These are phyloP conservation scores for Patellaria atrata DNA, from an alignment of 495 filamentous ascomycete genomes.

Conservation along the genomic window DNA sequence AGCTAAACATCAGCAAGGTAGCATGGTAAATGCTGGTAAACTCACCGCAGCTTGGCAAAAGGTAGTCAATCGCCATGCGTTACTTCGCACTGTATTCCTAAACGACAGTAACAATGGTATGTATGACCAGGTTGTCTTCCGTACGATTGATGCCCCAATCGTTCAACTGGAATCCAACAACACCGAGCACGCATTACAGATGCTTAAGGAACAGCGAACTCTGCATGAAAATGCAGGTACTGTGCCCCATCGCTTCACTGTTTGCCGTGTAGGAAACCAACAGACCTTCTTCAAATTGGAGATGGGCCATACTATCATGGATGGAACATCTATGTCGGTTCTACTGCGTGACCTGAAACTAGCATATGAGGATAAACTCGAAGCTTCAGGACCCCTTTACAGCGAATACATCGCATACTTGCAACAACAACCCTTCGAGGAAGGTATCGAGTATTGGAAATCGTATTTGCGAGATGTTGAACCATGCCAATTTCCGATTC, in stretches of 20 bases:
- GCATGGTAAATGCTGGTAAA: constrained; percentile 6
- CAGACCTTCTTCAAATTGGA: constrained; percentile 10
- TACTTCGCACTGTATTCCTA: constrained; percentile 14
- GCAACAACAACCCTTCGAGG: constrained; percentile 2
- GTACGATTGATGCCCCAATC: constrained; percentile 6
- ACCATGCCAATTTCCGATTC: constrained; percentile 11
- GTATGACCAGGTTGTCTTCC: constrained; percentile 10
- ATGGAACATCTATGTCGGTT: constrained; percentile 17
- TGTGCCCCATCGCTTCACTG: constrained; percentile 8
- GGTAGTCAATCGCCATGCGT: constrained; percentile 12
- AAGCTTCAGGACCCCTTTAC: constrained; percentile 5
- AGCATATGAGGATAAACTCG: constrained; percentile 11
- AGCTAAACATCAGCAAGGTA: constrained; percentile 10
- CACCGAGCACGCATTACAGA: constrained; percentile 2
- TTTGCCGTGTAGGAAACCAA: constrained; percentile 7
- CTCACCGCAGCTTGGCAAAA: constrained; percentile 6
- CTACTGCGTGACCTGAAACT: constrained; percentile 23
- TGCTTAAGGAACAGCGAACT: too few species aligned
- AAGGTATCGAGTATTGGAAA: constrained; percentile 10
- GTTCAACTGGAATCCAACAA: constrained; percentile 6
- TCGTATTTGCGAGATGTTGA: constrained; percentile 12
- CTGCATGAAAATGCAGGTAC: constrained; percentile 19
- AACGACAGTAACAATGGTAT: constrained; percentile 10
- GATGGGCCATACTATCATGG: constrained; percentile 11
- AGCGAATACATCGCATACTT: constrained; percentile 12